Percentiles rank a stretch among this genome's conserved stretches.
phyloP scores from a whole-genome alignment of 1,284 basidiomycete species.

The Microbotryum violaceum region DNA sequence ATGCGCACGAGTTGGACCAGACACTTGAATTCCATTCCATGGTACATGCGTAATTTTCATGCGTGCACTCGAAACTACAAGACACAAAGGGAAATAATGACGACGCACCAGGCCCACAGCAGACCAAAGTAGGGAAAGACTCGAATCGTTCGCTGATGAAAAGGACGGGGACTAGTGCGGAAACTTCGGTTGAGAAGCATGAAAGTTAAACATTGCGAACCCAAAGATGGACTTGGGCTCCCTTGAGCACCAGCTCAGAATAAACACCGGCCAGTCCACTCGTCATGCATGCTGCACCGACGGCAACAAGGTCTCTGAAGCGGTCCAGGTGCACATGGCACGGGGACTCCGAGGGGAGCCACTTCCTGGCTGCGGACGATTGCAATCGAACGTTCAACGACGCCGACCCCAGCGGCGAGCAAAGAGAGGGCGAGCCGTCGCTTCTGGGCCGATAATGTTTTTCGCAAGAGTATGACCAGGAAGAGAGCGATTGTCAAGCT shows the following conservation, averaged over 20 bases:
- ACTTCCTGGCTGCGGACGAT: slow-evolving; percentile 12
- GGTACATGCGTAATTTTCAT: too few relatives aligned
- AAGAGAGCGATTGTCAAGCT: slow-evolving; percentile 94
- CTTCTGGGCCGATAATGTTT: slow-evolving; percentile 62
- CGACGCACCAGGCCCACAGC: slow-evolving; percentile 83
- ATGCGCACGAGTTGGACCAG: too few relatives aligned
- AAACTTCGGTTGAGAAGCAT: slow-evolving; percentile 82
- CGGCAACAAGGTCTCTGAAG: slow-evolving; percentile 71
- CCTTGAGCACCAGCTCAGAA: slow-evolving; percentile 96
- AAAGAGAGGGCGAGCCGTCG: slow-evolving; percentile 70
- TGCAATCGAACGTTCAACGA: too few relatives aligned
- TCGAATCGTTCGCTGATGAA: slow-evolving; percentile 41
- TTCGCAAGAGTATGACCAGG: slow-evolving; percentile 77
- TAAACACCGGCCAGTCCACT: slow-evolving; percentile 97
- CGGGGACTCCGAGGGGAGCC: neutral
- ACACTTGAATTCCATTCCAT: too few relatives aligned
- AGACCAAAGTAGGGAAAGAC: slow-evolving; percentile 70
- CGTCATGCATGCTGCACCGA: slow-evolving; percentile 84
- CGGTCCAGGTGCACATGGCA: slow-evolving; percentile 61
- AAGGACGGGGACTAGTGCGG: slow-evolving; percentile 76
- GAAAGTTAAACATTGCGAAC: slow-evolving; percentile 94
- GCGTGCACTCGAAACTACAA: too few relatives aligned
- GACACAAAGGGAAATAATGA: slow-evolving; percentile 41
- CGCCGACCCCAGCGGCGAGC: slow-evolving; percentile 81
- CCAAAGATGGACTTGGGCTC: slow-evolving; percentile 82